Conservation (phyloP, 2,329 filamentous ascomycete species). For the Graphiopsis chlorocephala region DNA sequence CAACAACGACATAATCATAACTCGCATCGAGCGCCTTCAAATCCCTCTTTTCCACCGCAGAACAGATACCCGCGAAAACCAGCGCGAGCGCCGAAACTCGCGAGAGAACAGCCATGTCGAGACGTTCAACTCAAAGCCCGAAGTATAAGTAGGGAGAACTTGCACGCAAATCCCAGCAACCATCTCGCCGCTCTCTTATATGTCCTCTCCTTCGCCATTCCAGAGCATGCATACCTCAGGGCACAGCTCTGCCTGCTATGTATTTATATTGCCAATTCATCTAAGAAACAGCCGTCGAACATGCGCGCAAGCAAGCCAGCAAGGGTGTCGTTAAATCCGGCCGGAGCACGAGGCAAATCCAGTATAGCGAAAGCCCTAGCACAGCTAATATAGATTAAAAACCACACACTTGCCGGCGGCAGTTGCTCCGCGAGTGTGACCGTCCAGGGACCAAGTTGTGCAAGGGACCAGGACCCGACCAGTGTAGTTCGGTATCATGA, state of each 20-base stretch:
- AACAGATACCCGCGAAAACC: background rate
- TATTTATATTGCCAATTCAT: background rate
- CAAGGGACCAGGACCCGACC: too few species aligned
- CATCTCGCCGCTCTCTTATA: background rate
- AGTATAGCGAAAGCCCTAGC: background rate
- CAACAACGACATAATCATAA: conserved; percentile 41
- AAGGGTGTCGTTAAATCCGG: background rate
- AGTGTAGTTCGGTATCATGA: too few species aligned
- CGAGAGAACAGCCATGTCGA: background rate
- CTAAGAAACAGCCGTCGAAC: background rate
- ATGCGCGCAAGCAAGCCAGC: background rate
- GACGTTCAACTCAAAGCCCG: background rate
- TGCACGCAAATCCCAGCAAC: background rate
- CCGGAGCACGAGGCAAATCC: background rate
- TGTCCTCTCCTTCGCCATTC: background rate
- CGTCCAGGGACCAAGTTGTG: background rate
- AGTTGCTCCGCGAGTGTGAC: background rate
- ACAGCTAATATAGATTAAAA: background rate
- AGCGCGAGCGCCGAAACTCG: background rate
- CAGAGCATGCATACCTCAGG: background rate
- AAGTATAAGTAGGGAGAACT: background rate
- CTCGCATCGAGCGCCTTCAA: background rate
- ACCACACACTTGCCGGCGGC: background rate
- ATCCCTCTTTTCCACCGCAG: conserved; percentile 3
- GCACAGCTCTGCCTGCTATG: too few species aligned